phyloP scores from a whole-genome alignment of 495 filamentous ascomycete genomes.

The Xylaria castorea region DNA sequence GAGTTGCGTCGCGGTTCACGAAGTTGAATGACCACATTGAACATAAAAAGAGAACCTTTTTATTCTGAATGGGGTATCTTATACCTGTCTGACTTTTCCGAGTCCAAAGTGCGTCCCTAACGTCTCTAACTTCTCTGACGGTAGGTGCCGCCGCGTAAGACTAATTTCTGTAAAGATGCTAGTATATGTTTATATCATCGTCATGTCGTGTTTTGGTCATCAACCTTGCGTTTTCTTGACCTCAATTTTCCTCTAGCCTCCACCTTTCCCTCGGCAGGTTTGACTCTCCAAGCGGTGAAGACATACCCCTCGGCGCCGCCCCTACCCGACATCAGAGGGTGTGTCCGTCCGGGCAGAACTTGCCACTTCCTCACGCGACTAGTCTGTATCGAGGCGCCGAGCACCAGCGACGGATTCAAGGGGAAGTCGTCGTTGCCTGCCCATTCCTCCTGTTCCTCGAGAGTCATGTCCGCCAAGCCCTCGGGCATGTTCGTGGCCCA shows the following conservation, averaged over 20 bases:
- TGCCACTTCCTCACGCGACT: conserved; percentile 80
- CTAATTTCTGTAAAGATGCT: not conserved
- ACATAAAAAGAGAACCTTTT: not conserved
- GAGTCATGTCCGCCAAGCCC: conserved; percentile 44
- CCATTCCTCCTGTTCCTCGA: conserved; percentile 54
- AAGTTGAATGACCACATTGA: conserved; percentile 9
- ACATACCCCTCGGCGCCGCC: conserved; percentile 92
- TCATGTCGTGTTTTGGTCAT: conserved; percentile 19
- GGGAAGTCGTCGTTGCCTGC: conserved; percentile 73
- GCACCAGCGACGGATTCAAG: conserved; percentile 79
- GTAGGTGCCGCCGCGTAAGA: not conserved
- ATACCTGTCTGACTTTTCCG: not conserved
- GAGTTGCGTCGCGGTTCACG: not conserved
- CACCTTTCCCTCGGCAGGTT: conserved; percentile 77
- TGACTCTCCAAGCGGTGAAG: conserved; percentile 80
- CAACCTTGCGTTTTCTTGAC: conserved; percentile 63
- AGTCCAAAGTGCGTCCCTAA: not conserved
- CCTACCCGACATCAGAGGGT: conserved; percentile 87
- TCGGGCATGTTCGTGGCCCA: conserved; percentile 56
- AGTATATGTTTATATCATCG: not conserved
- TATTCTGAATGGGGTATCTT: conserved; percentile 10
- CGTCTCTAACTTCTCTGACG: not conserved
- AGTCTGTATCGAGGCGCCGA: conserved; percentile 81
- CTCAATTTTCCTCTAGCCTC: conserved; percentile 81
- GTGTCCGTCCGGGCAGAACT: conserved; percentile 88